Evolutionary conservation across 2,329 filamentous ascomycete species (phyloP), one percentile per base, ranked within the genome.

Genomic region (Geosmithia flava): DNA sequence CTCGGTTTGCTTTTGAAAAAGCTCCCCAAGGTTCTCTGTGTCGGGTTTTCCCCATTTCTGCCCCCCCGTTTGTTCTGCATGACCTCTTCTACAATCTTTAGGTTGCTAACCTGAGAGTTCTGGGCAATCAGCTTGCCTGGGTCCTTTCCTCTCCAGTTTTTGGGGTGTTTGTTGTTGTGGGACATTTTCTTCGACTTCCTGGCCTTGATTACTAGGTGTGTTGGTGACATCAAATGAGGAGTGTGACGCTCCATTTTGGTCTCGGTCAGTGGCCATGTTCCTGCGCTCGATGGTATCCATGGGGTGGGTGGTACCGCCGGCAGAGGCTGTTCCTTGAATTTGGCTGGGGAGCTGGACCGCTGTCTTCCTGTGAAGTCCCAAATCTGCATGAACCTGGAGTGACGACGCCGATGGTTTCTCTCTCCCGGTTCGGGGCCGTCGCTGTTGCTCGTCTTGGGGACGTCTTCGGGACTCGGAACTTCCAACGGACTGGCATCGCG

Each of bases 101-200:
- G 20, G 7, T 29, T 47, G 43, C 53, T 51, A 29, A 50, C 29
- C 37, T 42, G 49, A 20, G 48, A 44, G 20, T 50, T 19, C 23
- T 48, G 47, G 43, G 41, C 45, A 44, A 43, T 50, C 30, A 49
- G 44, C 17, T 39, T 44, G 47, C 45, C 47, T 46, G 54, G 45
- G 33, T 54, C 53, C 47, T 48, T 46, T 48, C 54, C 52, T 27
- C 51, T 52, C 47, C 17, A 7, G 44, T 33, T 10, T n/a, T 48
- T 27, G 23, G 23, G 8, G 23, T 8, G 23, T 27, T 27, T 27
- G 23, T 27, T 27, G 23, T 27, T 27, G 23, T 27, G 23, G 23
- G 23, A 27, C 8, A 4, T 27, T 8, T 8, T 8, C 23, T 27
- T 27, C 23, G 8, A 27, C 4, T 27, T 27, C 23, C 23, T 27